Evolutionary conservation across 441 rosid species (phyloP), one percentile per base, ranked within the genome.

Genomic region (Pelargonium myrrhifolium): DNA sequence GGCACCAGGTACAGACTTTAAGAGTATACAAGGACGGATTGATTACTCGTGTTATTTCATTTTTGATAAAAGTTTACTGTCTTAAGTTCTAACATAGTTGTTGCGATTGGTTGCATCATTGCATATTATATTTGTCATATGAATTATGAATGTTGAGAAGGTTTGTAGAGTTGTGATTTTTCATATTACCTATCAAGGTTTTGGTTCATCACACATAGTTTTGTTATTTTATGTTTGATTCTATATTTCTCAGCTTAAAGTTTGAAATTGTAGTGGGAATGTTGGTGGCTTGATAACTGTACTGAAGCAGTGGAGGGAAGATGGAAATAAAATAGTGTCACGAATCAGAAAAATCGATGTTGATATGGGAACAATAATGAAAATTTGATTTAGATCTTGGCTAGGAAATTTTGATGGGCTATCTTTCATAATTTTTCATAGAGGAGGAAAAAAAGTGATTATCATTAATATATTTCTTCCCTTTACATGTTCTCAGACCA

Each of bases 401-500:
- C 22, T 22, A 55, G 61, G 61, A 55, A 55, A 18, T 9, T 55
- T 20, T 20, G 10, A 55, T 55, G 61, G 61, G 20, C 12, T 18
- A 18, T 55, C 26, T 55, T 18, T n/a, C 15, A 14, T 49, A 18
- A 8, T 20, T 55, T 24, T 20, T 55, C 2, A 18, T 18, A 24
- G 11, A 12, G 61, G 61, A 3, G n/a, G n/a, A n/a, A n/a, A 55
- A 55, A 53, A 20, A 55, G 28, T 55, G 61, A 20, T 18, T 35
- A 24, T 55, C 61, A 55, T 55, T 55, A 55, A 55, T 24, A 55
- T 20, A 18, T 55, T 20, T 55, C 59, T 20, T 24, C 61, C 24
- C 10, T 55, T 55, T 55, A 55, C 35, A 55, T 55, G 24, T 17
- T 20, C 61, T 55, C 61, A 55, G 61, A 55, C 61, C 61, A 9